Conservation (phyloP, 148 eudicot species). For the Agrostemma githago region DNA sequence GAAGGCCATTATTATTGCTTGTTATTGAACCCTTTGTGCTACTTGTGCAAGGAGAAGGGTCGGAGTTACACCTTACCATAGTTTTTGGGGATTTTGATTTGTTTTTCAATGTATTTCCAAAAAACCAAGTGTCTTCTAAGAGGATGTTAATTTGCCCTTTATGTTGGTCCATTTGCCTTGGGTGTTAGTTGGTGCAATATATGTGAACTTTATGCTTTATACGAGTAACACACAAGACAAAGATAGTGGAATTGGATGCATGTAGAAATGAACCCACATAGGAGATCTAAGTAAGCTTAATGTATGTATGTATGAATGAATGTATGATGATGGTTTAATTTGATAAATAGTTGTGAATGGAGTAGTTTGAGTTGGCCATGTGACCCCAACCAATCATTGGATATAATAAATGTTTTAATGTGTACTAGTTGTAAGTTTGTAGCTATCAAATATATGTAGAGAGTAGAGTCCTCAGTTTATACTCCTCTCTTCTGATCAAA, state of each 20-base stretch:
- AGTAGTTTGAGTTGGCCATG: conserved; percentile 33
- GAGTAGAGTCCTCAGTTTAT: too few species aligned
- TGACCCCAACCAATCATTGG: conserved; percentile 30
- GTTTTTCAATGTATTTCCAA: conserved; percentile 42
- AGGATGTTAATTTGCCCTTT: conserved; percentile 33
- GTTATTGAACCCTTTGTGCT: conserved; percentile 10
- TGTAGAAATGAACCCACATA: conserved; percentile 13
- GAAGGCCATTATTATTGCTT: conserved; percentile 14
- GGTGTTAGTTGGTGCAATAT: neutral
- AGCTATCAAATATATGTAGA: too few species aligned
- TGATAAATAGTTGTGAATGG: conserved; percentile 30
- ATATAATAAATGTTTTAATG: conserved; percentile 17
- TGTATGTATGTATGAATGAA: neutral
- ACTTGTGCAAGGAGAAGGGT: conserved; percentile 35
- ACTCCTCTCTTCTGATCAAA: too few species aligned
- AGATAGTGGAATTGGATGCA: neutral
- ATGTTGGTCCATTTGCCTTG: conserved; percentile 19
- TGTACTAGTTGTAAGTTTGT: neutral
- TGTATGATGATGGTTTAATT: conserved; percentile 5
- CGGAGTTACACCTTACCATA: conserved; percentile 49
- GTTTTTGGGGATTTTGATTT: conserved; percentile 25
- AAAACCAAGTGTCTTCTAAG: conserved; percentile 61
- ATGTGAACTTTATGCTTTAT: neutral
- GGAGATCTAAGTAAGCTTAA: conserved; percentile 22
- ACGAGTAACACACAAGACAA: neutral